These are phyloP conservation scores for Solanum verrucosum DNA, from an alignment of 257 asterid species.

Conservation along the genomic window DNA sequence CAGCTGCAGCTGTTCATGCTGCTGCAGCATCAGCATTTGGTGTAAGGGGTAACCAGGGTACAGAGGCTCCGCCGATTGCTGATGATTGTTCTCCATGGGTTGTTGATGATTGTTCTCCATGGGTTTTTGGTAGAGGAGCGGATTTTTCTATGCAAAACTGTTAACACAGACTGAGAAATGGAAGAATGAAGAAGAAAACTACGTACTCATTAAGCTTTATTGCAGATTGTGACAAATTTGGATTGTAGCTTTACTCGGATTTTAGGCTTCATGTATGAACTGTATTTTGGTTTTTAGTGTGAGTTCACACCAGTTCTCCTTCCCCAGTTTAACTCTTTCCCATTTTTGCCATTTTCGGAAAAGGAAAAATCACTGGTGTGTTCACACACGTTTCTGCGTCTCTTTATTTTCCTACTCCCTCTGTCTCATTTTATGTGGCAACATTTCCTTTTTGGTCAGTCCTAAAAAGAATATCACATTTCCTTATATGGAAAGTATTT, in stretches of 20 bases:
- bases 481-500: no score
- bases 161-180: background rate
- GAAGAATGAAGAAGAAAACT: background rate
- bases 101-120: background rate
- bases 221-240: background rate
- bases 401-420: background rate
- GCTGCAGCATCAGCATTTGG: background rate
- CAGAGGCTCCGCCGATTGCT: background rate
- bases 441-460: no score
- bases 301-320: background rate
- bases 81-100: background rate
- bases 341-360: background rate
- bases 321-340: background rate
- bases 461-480: no score
- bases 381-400: background rate
- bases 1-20: background rate
- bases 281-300: background rate
- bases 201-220: conserved; percentile 29
- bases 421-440: no score
- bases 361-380: background rate
- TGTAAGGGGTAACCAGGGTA: background rate
- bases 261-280: background rate
- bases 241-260: background rate
- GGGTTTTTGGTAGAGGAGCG: background rate
- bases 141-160: background rate